Percentiles rank a stretch among this genome's conserved stretches.
Conservation (phyloP, 495 filamentous ascomycete species). For the Aspergillus mulundensis region DNA sequence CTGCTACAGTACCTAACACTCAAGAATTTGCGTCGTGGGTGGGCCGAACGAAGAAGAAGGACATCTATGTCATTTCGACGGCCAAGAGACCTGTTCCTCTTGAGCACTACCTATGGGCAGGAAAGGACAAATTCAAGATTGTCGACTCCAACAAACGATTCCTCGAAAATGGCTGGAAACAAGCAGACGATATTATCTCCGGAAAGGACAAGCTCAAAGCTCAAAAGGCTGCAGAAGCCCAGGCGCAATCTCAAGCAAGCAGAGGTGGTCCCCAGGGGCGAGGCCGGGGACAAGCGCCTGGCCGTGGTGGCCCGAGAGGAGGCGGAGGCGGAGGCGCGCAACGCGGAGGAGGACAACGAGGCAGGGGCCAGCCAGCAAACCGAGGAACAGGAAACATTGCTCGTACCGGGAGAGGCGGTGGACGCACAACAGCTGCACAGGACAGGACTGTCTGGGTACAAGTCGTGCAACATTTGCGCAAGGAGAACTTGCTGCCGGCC, state of each 20-base stretch:
- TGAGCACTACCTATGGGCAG: conserved; percentile 94
- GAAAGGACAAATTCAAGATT: conserved; percentile 89
- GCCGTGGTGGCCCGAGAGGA: conserved; percentile 27
- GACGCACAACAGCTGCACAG: conserved; percentile 80
- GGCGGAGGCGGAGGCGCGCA: conserved; percentile 30
- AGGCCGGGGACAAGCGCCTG: conserved; percentile 42
- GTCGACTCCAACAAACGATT: conserved; percentile 90
- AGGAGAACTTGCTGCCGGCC: conserved; percentile 78
- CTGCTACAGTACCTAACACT: conserved; percentile 95
- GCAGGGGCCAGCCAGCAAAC: conserved; percentile 52
- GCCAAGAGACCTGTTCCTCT: conserved; percentile 91
- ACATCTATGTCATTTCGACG: conserved; percentile 98
- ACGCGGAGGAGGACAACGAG: conserved; percentile 49
- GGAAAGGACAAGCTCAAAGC: conserved; percentile 75
- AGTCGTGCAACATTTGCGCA: conserved; percentile 83
- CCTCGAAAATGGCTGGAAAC: conserved; percentile 88
- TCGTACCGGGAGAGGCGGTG: conserved; percentile 76
- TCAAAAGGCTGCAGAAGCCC: conserved; percentile 46
- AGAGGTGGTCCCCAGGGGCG: conserved; percentile 51
- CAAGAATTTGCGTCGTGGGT: conserved; percentile 99
- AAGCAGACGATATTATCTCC: conserved; percentile 77
- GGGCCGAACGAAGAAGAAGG: conserved; percentile 94
- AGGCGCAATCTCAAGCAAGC: conserved; percentile 41
- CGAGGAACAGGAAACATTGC: conserved; percentile 82
- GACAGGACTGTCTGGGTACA: conserved; percentile 98